phyloP scores from a whole-genome alignment of 164 flowering plant species.

The grape (Vitis vinifera) region DNA sequence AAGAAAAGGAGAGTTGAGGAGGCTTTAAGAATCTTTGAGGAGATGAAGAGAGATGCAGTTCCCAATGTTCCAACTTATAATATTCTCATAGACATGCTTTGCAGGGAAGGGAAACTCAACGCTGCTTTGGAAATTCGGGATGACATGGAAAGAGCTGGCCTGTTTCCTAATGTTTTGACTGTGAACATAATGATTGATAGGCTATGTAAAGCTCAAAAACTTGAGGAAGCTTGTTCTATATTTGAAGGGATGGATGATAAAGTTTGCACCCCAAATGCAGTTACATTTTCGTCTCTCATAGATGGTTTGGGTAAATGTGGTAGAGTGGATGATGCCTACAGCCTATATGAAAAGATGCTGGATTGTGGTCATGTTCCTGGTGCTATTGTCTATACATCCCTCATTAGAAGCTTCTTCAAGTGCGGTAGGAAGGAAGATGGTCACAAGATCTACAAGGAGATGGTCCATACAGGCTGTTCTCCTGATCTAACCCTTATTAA shows the following conservation, averaged over 20 bases:
- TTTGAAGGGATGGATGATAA: constrained; percentile 68
- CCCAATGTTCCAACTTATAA: constrained; percentile 82
- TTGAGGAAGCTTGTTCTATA: constrained; percentile 77
- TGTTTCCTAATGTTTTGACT: constrained; percentile 83
- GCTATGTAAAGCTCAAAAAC: constrained; percentile 66
- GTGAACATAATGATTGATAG: constrained; percentile 90
- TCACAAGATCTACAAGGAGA: constrained; percentile 88
- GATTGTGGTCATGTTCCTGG: constrained; percentile 58
- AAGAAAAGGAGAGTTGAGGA: constrained; percentile 69
- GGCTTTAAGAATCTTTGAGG: constrained; percentile 63
- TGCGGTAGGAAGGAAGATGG: constrained; percentile 85
- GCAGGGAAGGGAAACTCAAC: constrained; percentile 64
- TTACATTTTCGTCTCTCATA: constrained; percentile 81
- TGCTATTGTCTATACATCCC: constrained; percentile 78
- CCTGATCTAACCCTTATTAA: constrained; percentile 82
- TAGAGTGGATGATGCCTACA: constrained; percentile 83
- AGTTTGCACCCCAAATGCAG: constrained; percentile 59
- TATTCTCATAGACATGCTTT: constrained; percentile 83
- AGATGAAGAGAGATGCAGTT: constrained; percentile 83
- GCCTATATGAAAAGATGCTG: constrained; percentile 76
- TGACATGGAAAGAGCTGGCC: constrained; percentile 72
- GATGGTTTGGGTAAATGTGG: constrained; percentile 82
- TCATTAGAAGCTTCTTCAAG: constrained; percentile 77
- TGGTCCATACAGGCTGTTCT: constrained; percentile 57
- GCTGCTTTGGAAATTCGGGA: constrained; percentile 55